Base-by-base conservation (phyloP, 306 rosid genomes). In the Psophocarpus tetragonolobus region DNA sequence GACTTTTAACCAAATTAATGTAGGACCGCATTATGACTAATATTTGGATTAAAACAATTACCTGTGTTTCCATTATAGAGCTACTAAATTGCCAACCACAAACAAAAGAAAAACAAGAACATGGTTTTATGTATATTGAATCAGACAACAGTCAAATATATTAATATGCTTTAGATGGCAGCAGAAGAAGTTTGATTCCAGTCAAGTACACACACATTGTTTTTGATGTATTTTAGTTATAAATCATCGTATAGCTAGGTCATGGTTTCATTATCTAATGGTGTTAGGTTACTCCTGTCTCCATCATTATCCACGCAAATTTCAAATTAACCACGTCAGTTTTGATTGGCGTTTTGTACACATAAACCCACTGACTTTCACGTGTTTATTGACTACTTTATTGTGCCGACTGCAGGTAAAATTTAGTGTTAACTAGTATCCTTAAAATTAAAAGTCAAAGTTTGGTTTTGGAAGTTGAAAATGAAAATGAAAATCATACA, bases 231-330 rank as follows among this genome's bases (percentile, higher is more conserved):
- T 41, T 17, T 20, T 66, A 24, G 17, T 41, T n/a, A 77, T 21
- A 68, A 68, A 61, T 35, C 66, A 48, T 60, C 21, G 3, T 53
- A 53, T 17, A 38, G 20, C 57, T 38, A 62, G 57, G 58, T 47
- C 27, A 33, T 29, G 9, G 38, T 64, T 68, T 15, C 65, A 54
- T 50, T 51, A 73, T n/a, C 29, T 26, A 17, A 15, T 20, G 44
- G 65, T 76, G 66, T 65, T 61, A 35, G 72, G 86, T 73, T 58
- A 84, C 78, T 84, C 41, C 72, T 5, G 85, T 84, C 89, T 23
- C 61, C 4, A 51, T 88, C 96, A 64, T 64, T 45, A 75, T 76
- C 81, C 64, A 84, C 82, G 11, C 61, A 75, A 57, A 54, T 73
- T 39, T 64, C 67, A 62, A 71, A 74, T 71, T 30, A 73, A 62